Conservation (phyloP, 805 yeast genomes). For the Barnettozyma wickerhamii region DNA sequence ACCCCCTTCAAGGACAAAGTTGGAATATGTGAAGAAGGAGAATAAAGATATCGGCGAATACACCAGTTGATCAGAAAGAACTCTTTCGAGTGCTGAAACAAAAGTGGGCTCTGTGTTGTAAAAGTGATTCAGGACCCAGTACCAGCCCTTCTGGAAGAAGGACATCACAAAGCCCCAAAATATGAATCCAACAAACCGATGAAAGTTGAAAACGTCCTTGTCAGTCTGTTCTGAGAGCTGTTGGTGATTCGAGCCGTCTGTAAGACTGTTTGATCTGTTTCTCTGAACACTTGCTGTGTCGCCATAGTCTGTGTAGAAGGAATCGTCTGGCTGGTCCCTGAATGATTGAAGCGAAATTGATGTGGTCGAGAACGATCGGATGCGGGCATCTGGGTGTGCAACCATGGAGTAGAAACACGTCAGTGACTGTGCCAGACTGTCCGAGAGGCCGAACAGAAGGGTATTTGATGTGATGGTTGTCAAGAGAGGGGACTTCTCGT, state of each 20-base stretch:
- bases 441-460: slow-evolving; percentile 85
- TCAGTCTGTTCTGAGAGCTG: slow-evolving; percentile 27
- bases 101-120: slow-evolving; percentile 80
- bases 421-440: slow-evolving; percentile 71
- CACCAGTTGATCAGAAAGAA: slow-evolving; percentile 82
- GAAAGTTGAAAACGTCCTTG: slow-evolving; percentile 48
- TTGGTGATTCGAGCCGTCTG: slow-evolving; percentile 23
- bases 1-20: slow-evolving; percentile 75
- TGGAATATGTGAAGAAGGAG: slow-evolving; percentile 79
- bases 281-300: slow-evolving; percentile 24
- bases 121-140: slow-evolving; percentile 68
- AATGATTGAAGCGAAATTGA: slow-evolving; percentile 15
- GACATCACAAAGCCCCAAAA: slow-evolving; percentile 85
- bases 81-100: slow-evolving; percentile 81
- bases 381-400: slow-evolving; percentile 3
- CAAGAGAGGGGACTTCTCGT: slow-evolving; percentile 60
- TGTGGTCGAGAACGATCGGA: slow-evolving; percentile 5
- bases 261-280: slow-evolving; percentile 27
- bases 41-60: slow-evolving; percentile 85
- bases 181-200: slow-evolving; percentile 73
- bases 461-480: slow-evolving; percentile 80
- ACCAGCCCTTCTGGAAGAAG: slow-evolving; percentile 86
- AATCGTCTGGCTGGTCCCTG: slow-evolving; percentile 19
- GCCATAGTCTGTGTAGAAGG: slow-evolving; percentile 27
- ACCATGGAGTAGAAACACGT: slow-evolving; percentile 20